Base-by-base conservation (phyloP, 2,329 filamentous ascomycete species). In the Microthyrium microscopicum region DNA sequence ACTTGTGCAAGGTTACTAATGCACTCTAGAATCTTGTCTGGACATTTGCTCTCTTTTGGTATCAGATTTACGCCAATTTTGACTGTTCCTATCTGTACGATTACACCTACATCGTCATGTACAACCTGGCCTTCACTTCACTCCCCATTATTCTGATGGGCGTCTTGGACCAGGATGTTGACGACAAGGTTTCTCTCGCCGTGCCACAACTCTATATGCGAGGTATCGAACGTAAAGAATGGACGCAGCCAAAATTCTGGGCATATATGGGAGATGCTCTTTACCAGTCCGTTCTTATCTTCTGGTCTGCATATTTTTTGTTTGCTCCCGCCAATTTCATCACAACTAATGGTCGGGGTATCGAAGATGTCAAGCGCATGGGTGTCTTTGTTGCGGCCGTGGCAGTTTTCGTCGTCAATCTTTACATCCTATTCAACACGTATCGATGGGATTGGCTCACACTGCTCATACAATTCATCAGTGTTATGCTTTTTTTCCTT, bases 401-500 rank as follows among this genome's bases (percentile, higher is more conserved):
- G 11, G 75, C 82, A 5, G 76, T 98, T 38, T 60, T 92, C 44
- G 77, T 82, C 26, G 91, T 93, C 62, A 98, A 98, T 55, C 61
- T 77, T 38, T 98, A 95, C 60, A 82, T 98, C 44, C 63, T 98
- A 42, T 74, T 95, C 60, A 98, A 98, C 57, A 91, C 81, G 1
- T 95, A 93, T 55, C 73, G 87, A 39, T 98, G 89, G 89, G 89
- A 98, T 54, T 98, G 87, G 87, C 64, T 98, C 47, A 91, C 91
- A 58, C 57, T 85, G 16, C 61, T 93, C 38, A 77, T 94, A 40
- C 77, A 91, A 33, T 57, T 58, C 17, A 68, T 95, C 53, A 93
- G 84, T 57, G 78, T 79, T 40, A 53, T 95, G 20, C 70, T 94
- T 46, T 72, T 95, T 49, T 98, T 84, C 64, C 78, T 92, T 60